A percentile compares a stretch with the other conserved stretches of the same genome.
Conservation (phyloP, 148 eudicot genomes). For the Mesembryanthemum crystallinum region DNA sequence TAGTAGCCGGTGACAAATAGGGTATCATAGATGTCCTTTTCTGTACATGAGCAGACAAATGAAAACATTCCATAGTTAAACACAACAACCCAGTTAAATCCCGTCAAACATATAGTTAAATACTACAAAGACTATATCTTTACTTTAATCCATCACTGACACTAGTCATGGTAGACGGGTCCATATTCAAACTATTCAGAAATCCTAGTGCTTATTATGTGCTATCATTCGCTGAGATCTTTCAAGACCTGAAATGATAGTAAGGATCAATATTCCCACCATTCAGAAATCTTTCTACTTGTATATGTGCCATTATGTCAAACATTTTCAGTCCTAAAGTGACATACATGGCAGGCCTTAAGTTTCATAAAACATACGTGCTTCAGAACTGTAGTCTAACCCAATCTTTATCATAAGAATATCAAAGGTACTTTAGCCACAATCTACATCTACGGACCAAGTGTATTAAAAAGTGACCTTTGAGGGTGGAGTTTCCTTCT, state of each 20-base stretch:
- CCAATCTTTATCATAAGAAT: not conserved
- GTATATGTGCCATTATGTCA: too few species aligned
- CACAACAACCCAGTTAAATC: too few species aligned
- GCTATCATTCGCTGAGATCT: not conserved
- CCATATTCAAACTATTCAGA: not conserved
- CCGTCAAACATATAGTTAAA: too few species aligned
- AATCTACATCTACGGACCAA: constrained; percentile 4
- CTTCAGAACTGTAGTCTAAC: not conserved
- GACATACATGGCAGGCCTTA: constrained; percentile 1
- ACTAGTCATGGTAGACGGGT: not conserved
- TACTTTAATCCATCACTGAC: not conserved
- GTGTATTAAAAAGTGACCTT: not conserved
- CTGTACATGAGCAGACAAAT: not conserved
- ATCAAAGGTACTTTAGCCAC: constrained; percentile 3
- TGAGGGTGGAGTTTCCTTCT: not conserved
- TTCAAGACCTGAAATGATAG: too few species aligned
- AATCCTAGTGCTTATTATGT: too few species aligned
- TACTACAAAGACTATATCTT: not conserved
- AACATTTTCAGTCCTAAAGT: not conserved
- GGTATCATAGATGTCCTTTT: not conserved
- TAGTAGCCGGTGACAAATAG: too few species aligned
- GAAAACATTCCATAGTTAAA: not conserved
- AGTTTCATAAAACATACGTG: not conserved
- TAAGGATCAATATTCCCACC: too few species aligned
- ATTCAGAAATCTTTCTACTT: too few species aligned